Evolutionary conservation across 129 eudicot genomes (phyloP).

Genomic region (Daucus carota): DNA sequence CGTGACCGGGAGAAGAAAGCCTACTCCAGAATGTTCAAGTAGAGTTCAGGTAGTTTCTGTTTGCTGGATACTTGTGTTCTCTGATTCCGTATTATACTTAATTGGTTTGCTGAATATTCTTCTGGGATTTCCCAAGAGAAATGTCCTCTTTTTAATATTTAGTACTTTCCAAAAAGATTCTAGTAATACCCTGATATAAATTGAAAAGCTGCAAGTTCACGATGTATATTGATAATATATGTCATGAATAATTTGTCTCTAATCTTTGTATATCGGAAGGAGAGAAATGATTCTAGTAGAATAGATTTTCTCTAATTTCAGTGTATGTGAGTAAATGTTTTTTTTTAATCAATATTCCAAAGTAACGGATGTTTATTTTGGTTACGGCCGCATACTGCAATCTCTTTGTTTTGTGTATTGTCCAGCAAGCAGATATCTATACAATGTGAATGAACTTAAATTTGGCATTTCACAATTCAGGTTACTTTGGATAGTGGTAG

Average conservation of each 20-base stretch:
- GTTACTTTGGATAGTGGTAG: conserved; percentile 20
- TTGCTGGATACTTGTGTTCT: neutral
- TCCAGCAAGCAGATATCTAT: neutral
- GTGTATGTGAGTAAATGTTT: too few species aligned
- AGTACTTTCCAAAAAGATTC: neutral
- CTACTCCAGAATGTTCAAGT: conserved; percentile 69
- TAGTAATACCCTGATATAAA: neutral
- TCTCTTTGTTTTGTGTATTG: neutral
- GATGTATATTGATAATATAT: neutral
- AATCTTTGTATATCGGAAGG: neutral
- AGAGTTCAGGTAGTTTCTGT: conserved; percentile 17
- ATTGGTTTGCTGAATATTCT: neutral
- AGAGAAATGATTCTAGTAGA: neutral
- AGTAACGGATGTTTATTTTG: neutral
- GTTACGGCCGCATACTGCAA: neutral
- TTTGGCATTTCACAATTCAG: conserved; percentile 13
- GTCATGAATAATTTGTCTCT: too few species aligned
- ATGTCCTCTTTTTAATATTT: neutral
- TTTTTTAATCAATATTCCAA: neutral
- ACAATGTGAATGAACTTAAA: neutral
- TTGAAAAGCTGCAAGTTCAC: neutral
- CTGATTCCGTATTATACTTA: neutral
- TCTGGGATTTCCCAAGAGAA: neutral
- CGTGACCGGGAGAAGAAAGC: conserved; percentile 69
- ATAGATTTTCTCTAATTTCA: too few species aligned